These are phyloP conservation scores for Tuber brumale DNA, from an alignment of 495 filamentous ascomycete species.

Conservation along the genomic window DNA sequence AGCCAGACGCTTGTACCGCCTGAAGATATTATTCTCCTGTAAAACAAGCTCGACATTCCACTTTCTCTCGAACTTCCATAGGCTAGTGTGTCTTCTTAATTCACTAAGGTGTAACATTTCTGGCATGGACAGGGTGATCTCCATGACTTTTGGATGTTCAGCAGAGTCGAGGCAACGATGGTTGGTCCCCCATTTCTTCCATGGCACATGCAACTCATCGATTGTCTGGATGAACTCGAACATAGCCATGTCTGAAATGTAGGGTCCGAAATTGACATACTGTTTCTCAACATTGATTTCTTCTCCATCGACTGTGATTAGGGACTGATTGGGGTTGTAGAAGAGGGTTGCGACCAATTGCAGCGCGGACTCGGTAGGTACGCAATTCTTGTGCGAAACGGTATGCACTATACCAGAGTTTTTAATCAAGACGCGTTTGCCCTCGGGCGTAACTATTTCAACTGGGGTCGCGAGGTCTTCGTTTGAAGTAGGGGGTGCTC, in stretches of 20 bases:
- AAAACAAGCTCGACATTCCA: conserved; percentile 81
- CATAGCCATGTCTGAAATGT: conserved; percentile 58
- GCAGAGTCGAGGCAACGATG: conserved; percentile 64
- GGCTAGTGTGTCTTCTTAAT: conserved; percentile 67
- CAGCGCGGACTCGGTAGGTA: conserved; percentile 41
- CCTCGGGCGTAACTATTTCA: conserved; percentile 43
- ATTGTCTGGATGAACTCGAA: conserved; percentile 74
- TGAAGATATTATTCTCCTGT: conserved; percentile 63
- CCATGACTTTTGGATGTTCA: conserved; percentile 59
- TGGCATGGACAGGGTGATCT: conserved; percentile 61
- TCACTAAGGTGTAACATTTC: conserved; percentile 62
- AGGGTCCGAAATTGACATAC: conserved; percentile 57
- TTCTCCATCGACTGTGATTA: conserved; percentile 47
- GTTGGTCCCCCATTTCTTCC: conserved; percentile 49
- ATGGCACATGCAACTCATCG: conserved; percentile 52
- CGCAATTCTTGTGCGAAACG: conserved; percentile 54
- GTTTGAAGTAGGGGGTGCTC: background rate
- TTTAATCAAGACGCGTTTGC: conserved; percentile 49
- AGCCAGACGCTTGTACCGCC: conserved; percentile 69
- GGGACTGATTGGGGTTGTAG: conserved; percentile 52
- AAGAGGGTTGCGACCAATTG: conserved; percentile 62
- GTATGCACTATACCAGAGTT: conserved; percentile 54
- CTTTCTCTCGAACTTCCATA: conserved; percentile 75
- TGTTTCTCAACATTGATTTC: conserved; percentile 46
- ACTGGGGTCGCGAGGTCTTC: conserved; percentile 18